Base-by-base conservation (phyloP, 257 asterid species). In the Henckelia pumila region DNA sequence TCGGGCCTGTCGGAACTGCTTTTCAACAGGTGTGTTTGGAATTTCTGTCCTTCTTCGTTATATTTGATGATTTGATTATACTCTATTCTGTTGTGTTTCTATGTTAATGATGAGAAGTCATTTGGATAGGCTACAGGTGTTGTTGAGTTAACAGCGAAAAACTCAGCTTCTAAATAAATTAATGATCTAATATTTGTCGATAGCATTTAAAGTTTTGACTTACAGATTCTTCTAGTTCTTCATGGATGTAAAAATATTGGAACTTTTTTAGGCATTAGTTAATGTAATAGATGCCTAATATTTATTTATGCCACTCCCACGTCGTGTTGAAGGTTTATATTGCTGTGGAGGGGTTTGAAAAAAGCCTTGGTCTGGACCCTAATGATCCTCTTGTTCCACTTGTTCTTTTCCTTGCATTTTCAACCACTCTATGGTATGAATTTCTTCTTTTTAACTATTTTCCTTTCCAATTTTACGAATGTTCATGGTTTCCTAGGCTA, bases 341-440 rank as follows among this genome's bases (percentile, higher is more conserved):
- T 68, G 79, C 79, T 30, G 66, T 92, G 69, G 88, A 80, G 85
- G 80, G 84, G 61, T 68, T 89, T 62, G 98, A 89, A 79, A 78
- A 71, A 66, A 80, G 78, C 52, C 70, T 92, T 35, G 96, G 98
- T 55, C 72, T 89, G 76, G 91, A 89, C 76, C 97, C 93, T 6
- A 82, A 81, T 70, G 98, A 92, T 71, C 97, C 96, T 40, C 84
- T 89, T 62, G 72, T 92, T 62, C 87, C 88, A 14, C 71, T 88
- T 63, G 75, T 82, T 68, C 79, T 92, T 72, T 78, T 89, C 64
- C 71, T 89, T 58, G 98, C 96, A 74, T 79, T 81, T 65, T 88
- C 93, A 61, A 81, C 85, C 70, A 75, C 87, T 75, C 66, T 89
- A 75, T 92, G 98, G 98, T 91, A 86, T 79, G 73, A 75, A 52